Evolutionary conservation across 805 yeast genomes (phyloP), one percentile per base, ranked within the genome.

Genomic region (Hanseniaspora valbyensis): DNA sequence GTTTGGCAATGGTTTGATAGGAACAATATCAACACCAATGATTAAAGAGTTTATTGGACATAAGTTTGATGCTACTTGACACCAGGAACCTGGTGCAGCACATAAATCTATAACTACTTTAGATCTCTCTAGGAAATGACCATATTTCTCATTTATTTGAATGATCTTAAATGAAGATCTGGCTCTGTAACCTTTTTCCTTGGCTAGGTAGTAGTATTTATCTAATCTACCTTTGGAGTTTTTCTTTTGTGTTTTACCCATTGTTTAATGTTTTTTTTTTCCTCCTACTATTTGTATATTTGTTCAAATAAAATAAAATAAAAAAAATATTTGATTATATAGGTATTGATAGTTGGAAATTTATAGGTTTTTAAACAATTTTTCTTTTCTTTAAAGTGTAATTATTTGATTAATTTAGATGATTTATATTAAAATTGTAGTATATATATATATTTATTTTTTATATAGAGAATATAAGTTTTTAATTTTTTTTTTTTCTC

Each of bases 51-150:
- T 87, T 1, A 88, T 73, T 1, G 98, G 97, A 69, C 97, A 88
- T 49, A 87, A 67, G 54, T 88, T 84, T 1, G 95, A 80, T 0
- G 98, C 98, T 40, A 92, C 97, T 70, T 92, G 98, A 75, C 98
- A 92, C 98, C 98, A 92, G 3, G 96, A 87, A 52, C 98, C 98
- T 38, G 97, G 97, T 10, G 98, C 98, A 49, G 97, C 97, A 81
- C 98, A 92, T 59, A 92, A 73, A 75, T 92, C 98, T 48, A 92
- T 85, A 40, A 92, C 96, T 39, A 92, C 97, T 66, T 87, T 92
- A 18, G 96, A 86, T 63, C 86, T 84, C 59, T 89, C 96, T 49
- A 89, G 69, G 65, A 92, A 92, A 67, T 89, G 95, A 32, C 96
- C 96, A 72, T 79, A 92, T 65, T 92, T 92, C 64, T 92, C 96